Evolutionary conservation across 176 grass and related monocot genomes (phyloP).

Genomic region (Bromus sterilis): DNA sequence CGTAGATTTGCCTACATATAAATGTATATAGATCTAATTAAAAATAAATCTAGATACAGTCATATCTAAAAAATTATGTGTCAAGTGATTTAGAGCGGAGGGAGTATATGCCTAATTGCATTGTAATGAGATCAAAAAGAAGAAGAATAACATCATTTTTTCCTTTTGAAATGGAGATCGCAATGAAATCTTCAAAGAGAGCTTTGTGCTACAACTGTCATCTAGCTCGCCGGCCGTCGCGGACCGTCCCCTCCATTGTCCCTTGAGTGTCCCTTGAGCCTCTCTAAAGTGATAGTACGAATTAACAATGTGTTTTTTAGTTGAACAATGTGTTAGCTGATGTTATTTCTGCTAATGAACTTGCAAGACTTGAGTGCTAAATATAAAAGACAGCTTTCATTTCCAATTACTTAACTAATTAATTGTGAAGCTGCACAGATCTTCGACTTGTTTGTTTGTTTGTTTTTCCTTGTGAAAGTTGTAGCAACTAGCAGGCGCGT

Average conservation of each 20-base stretch:
- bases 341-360: background rate
- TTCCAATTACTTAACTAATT: no score
- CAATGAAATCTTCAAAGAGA: background rate
- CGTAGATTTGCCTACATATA: no score
- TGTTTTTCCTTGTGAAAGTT: background rate
- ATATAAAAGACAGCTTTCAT: background rate
- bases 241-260: no score
- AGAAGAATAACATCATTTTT: no score
- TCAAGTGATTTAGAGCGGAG: no score
- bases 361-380: background rate
- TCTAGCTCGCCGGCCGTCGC: background rate
- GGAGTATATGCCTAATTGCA: no score
- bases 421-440: background rate
- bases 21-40: no score
- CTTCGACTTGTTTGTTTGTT: background rate
- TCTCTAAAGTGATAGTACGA: background rate
- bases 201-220: background rate
- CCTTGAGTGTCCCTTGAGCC: no score
- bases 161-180: background rate
- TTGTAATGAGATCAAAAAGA: no score
- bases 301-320: background rate
- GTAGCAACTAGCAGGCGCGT: background rate
- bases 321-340: background rate
- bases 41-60: no score
- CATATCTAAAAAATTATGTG: no score